phyloP scores from a whole-genome alignment of 768 basidiomycete species.

The Galerina marginata region DNA sequence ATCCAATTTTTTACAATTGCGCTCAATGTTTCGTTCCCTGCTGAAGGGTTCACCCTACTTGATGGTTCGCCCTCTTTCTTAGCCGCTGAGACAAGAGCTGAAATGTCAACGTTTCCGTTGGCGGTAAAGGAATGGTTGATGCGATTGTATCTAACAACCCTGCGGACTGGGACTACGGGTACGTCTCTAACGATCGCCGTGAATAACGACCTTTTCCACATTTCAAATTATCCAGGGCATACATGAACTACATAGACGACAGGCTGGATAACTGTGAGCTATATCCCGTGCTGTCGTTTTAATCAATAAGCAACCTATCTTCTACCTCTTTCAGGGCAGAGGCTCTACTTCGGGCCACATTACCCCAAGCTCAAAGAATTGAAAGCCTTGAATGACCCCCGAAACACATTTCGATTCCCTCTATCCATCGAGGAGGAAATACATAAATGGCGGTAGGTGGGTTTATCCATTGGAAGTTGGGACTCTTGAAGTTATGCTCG shows the following conservation, averaged over 20 bases:
- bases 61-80: constrained; percentile 34
- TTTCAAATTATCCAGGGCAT: constrained; percentile 31
- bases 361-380: constrained; percentile 31
- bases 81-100: neutral
- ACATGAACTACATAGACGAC: constrained; percentile 51
- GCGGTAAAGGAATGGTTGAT: constrained; percentile 35
- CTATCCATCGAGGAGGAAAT: constrained; percentile 25
- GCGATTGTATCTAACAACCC: constrained; percentile 39
- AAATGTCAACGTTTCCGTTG: too few species aligned
- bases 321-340: constrained; percentile 32
- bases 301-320: neutral
- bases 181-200: neutral
- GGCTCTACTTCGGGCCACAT: constrained; percentile 39
- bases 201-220: neutral
- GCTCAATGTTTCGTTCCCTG: constrained; percentile 46
- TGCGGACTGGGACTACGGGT: constrained; percentile 40
- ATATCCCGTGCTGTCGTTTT: neutral
- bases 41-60: constrained; percentile 49
- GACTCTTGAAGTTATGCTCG: too few species aligned
- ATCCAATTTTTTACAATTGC: constrained; percentile 57
- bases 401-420: constrained; percentile 34
- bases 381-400: constrained; percentile 36
- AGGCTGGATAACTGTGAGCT: constrained; percentile 38
- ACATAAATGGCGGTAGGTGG: too few species aligned
- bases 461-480: too few species aligned